A percentile compares a stretch with the other conserved stretches of the same genome.
Evolutionary conservation across 2,329 filamentous ascomycete species (phyloP).

Genomic region (Fusarium begoniae): DNA sequence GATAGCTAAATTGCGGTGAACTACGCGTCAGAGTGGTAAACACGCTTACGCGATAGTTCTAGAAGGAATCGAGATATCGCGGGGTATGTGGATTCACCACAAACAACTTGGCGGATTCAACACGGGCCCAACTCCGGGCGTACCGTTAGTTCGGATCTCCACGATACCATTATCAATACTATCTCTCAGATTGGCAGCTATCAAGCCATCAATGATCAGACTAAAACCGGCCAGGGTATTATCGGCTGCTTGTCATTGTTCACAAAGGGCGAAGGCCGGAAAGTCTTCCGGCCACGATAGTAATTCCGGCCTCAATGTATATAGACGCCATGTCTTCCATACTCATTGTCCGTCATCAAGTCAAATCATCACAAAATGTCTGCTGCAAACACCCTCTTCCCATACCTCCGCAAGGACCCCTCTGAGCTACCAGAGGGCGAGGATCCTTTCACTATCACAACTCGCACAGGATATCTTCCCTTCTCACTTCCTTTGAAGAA

Average conservation of each 20-base stretch:
- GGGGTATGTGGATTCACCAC: slow-evolving; percentile 5
- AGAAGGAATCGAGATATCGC: background rate
- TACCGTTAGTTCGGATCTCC: slow-evolving; percentile 16
- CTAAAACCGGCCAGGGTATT: slow-evolving; percentile 15
- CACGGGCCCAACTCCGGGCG: slow-evolving; percentile 10
- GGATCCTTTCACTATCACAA: slow-evolving; percentile 34
- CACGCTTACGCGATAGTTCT: background rate
- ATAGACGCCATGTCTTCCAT: slow-evolving; percentile 5
- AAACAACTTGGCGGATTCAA: background rate
- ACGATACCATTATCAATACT: slow-evolving; percentile 30
- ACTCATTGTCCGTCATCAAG: background rate
- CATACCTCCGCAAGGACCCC: slow-evolving; percentile 30
- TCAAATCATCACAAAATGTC: slow-evolving; percentile 20
- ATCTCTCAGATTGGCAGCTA: slow-evolving; percentile 11
- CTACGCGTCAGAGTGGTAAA: background rate
- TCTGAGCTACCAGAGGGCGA: slow-evolving; percentile 28
- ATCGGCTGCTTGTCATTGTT: slow-evolving; percentile 25
- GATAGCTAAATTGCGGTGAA: background rate
- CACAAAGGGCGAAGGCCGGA: slow-evolving; percentile 25
- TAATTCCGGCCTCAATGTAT: slow-evolving; percentile 31
- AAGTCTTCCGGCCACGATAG: slow-evolving; percentile 31
- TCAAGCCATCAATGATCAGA: slow-evolving; percentile 1
- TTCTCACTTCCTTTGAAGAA: slow-evolving; percentile 25
- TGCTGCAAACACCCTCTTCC: slow-evolving; percentile 33
- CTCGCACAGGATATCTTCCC: slow-evolving; percentile 27